phyloP scores from a whole-genome alignment of 352 stramenopile species.

The Phytophthora cryptogea region DNA sequence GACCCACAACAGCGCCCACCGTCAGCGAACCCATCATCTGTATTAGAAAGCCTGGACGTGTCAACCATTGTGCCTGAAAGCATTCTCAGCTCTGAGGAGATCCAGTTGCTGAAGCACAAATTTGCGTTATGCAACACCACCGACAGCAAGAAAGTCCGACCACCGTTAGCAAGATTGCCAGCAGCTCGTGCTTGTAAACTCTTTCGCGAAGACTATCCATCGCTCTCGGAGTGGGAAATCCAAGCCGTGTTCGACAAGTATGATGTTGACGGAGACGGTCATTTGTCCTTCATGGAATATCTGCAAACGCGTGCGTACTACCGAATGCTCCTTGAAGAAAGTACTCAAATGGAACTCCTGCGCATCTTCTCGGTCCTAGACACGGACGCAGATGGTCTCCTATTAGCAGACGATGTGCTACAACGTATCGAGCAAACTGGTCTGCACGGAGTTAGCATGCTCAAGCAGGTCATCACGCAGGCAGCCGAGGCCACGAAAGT shows the following conservation, averaged over 20 bases:
- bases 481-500: constrained; percentile 49
- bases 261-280: constrained; percentile 61
- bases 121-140: constrained; percentile 52
- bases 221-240: constrained; percentile 65
- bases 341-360: constrained; percentile 55
- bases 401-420: constrained; percentile 55
- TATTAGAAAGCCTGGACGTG: constrained; percentile 29
- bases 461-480: constrained; percentile 54
- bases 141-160: constrained; percentile 36
- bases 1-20: constrained; percentile 7
- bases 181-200: constrained; percentile 55
- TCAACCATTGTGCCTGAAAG: constrained; percentile 37
- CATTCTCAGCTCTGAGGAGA: constrained; percentile 56
- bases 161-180: constrained; percentile 36
- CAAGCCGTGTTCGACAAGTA: constrained; percentile 62
- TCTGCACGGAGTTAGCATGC: constrained; percentile 43
- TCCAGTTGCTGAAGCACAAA: constrained; percentile 51
- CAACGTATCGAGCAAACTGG: constrained; percentile 55
- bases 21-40: constrained; percentile 12
- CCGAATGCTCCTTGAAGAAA: constrained; percentile 53
- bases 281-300: constrained; percentile 63
- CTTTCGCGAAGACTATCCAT: constrained; percentile 66
- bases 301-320: constrained; percentile 63
- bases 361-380: constrained; percentile 73
- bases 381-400: constrained; percentile 58